Evolutionary conservation across 2,329 filamentous ascomycete genomes (phyloP).

Genomic region (Simplicillium aogashimaense): DNA sequence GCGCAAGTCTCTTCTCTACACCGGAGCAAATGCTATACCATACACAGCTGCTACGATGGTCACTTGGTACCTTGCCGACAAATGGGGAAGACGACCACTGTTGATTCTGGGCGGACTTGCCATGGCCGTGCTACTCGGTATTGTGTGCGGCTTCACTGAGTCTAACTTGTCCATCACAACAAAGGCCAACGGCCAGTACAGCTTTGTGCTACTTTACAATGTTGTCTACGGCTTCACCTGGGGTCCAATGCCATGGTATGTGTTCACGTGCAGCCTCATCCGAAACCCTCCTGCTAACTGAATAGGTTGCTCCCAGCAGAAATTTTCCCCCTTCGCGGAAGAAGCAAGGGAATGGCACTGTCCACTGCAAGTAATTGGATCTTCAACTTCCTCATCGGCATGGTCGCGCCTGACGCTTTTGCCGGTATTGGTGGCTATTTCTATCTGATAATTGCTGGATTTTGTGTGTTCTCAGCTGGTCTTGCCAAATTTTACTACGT

Average conservation of each 20-base stretch:
- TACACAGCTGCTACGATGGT: conserved; percentile 27
- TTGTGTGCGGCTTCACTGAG: conserved; percentile 28
- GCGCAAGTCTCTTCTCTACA: conserved; percentile 25
- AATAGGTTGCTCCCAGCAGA: conserved; percentile 44
- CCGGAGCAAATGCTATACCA: conserved; percentile 26
- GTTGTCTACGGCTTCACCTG: conserved; percentile 15
- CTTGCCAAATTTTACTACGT: conserved; percentile 72
- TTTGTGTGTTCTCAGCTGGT: conserved; percentile 52
- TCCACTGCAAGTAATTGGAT: conserved; percentile 55
- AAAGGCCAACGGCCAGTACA: conserved; percentile 24
- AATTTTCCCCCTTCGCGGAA: conserved; percentile 53
- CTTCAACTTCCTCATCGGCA: conserved; percentile 67
- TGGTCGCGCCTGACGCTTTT: conserved; percentile 75
- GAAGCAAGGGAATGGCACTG: conserved; percentile 50
- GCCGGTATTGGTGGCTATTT: conserved; percentile 61
- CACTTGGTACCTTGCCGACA: conserved; percentile 27
- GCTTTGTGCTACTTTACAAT: conserved; percentile 25
- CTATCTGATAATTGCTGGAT: conserved; percentile 67
- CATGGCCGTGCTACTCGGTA: conserved; percentile 10
- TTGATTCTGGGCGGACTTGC: conserved; percentile 15
- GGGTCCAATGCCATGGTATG: conserved; percentile 22
- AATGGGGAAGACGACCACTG: conserved; percentile 27
- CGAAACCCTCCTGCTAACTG: too few relatives aligned
- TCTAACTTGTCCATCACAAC: conserved; percentile 15
- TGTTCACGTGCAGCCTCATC: too few relatives aligned